A percentile compares a stretch with the other conserved stretches of the same genome.
Evolutionary conservation across 2,329 filamentous ascomycete genomes (phyloP).

Genomic region (Colletotrichum phormii): DNA sequence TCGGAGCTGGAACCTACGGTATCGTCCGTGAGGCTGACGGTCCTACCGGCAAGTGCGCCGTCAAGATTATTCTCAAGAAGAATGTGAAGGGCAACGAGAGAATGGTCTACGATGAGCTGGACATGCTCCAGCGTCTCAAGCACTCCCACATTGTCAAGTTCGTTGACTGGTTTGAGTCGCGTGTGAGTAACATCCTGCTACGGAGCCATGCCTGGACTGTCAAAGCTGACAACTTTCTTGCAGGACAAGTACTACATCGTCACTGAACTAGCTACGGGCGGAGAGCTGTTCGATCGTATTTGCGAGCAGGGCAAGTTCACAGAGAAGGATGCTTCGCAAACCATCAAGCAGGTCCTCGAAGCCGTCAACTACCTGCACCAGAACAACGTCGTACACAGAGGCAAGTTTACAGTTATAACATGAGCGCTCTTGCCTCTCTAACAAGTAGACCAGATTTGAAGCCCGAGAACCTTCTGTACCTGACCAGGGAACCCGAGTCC

Average conservation of each 20-base stretch:
- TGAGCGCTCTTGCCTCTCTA: conserved; percentile 20
- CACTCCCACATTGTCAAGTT: conserved; percentile 98
- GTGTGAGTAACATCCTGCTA: conserved; percentile 66
- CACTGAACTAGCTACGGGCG: conserved; percentile 93
- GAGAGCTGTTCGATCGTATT: conserved; percentile 97
- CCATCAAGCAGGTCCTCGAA: conserved; percentile 91
- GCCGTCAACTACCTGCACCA: conserved; percentile 95
- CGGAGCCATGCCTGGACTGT: background rate
- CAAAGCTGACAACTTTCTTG: conserved; percentile 8
- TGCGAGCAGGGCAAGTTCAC: conserved; percentile 99
- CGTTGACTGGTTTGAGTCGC: conserved; percentile 98
- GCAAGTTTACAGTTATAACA: conserved; percentile 57
- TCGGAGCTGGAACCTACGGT: conserved; percentile 97
- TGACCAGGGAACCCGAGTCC: conserved; percentile 81
- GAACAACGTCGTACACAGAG: conserved; percentile 96
- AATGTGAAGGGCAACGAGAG: conserved; percentile 98
- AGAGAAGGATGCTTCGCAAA: conserved; percentile 96
- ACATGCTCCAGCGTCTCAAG: conserved; percentile 89
- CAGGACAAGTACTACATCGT: conserved; percentile 99
- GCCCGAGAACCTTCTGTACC: conserved; percentile 96
- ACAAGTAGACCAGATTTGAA: conserved; percentile 79
- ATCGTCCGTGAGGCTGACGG: conserved; percentile 96
- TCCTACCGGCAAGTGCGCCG: conserved; percentile 84
- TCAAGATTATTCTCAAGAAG: conserved; percentile 99
- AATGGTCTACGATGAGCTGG: conserved; percentile 98